phyloP scores from a whole-genome alignment of 495 filamentous ascomycete species.

The Margaritispora aquatica region DNA sequence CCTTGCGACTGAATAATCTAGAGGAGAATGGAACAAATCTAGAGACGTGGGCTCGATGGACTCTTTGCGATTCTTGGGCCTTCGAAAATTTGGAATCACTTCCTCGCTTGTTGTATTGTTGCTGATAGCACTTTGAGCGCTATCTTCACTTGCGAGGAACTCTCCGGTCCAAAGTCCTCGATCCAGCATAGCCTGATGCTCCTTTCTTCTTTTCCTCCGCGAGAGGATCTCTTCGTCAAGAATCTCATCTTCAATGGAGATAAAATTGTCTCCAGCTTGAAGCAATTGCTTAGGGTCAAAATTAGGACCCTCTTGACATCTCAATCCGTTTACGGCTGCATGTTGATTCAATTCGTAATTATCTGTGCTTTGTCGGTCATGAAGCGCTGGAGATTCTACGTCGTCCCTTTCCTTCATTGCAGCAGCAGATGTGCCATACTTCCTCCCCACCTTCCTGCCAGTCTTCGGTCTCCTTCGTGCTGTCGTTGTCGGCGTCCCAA shows the following conservation, averaged over 20 bases:
- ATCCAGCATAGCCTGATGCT: background rate
- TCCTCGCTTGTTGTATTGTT: background rate
- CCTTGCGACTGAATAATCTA: too few relatives aligned
- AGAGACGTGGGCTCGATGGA: too few relatives aligned
- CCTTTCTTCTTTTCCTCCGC: background rate
- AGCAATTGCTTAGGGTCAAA: background rate
- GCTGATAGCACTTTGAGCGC: background rate
- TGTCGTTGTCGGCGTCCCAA: slow-evolving; percentile 18
- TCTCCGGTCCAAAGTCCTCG: background rate
- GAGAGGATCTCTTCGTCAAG: background rate
- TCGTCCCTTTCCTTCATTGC: background rate
- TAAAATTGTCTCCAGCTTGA: background rate
- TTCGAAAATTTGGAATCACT: too few relatives aligned
- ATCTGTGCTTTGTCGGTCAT: too few relatives aligned
- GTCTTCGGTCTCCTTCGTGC: background rate
- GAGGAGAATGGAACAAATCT: too few relatives aligned
- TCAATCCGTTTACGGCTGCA: too few relatives aligned
- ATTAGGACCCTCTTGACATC: background rate
- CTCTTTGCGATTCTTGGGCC: too few relatives aligned
- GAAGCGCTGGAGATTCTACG: background rate
- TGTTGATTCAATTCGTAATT: too few relatives aligned
- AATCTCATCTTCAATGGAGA: background rate
- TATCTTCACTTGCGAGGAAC: background rate
- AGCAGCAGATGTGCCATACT: background rate
- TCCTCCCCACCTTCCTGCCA: background rate